Evolutionary conservation across 2,329 filamentous ascomycete species (phyloP), one percentile per base, ranked within the genome.

Genomic region (Calonectria ilicicola): DNA sequence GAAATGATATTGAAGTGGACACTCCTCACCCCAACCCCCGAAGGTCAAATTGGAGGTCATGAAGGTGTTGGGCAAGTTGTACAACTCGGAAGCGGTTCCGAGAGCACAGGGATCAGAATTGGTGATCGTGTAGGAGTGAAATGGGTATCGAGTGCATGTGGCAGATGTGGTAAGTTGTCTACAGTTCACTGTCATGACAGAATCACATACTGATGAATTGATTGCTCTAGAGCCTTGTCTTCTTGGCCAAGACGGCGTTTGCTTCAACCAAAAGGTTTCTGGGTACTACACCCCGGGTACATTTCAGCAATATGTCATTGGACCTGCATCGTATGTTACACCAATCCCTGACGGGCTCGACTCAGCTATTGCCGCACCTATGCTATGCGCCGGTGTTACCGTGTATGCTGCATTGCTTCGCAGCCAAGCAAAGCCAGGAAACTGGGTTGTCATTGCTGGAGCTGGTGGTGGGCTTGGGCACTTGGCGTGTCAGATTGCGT

Each of bases 391-490:
- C 9, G 68, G 68, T 6, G 60, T 70, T 14, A 70, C 47, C 10
- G 68, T 70, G 15, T 70, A 65, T 38, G 35, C 68, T 2, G 68
- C 68, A 26, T 29, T 70, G 27, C 49, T 49, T 10, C 62, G 49
- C n/a, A 46, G 35, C 21, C 9, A 60, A n/a, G 47, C 62, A 5
- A 65, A 46, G 38, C 44, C 38, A 15, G 68, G 68, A 17, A 63
- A 65, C 10, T 70, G 68, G 68, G 42, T 70, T 21, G 49, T 60
- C 3, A 60, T 70, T 21, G 6, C 15, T 21, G 68, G 68, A 32
- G 68, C 62, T 17, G 68, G 60, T 17, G 68, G 68, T 26, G 68
- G 68, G 3, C 49, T 70, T n/a, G 68, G 68, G 9, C 68, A 70
- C 38, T 27, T 70, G 10, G 68, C 68, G 7, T 27, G 21, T n/a